A percentile compares a stretch with the other conserved stretches of the same genome.
These are phyloP conservation scores for Arabis alpina DNA, from an alignment of 345 rosid genomes.

Conservation along the genomic window DNA sequence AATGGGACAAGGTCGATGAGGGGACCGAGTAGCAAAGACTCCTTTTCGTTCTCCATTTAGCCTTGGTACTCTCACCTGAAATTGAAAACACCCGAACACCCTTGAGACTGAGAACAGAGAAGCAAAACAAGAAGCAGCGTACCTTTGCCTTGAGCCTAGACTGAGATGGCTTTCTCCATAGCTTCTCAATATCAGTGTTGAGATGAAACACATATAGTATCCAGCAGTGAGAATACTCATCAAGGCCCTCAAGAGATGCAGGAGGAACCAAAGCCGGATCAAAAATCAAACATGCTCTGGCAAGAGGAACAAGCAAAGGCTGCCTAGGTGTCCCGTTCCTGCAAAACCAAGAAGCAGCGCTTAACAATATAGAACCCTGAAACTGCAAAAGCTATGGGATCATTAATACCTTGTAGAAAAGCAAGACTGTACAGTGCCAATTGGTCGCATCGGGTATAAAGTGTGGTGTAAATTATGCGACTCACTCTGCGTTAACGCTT, in stretches of 20 bases:
- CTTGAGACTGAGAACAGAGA: constrained; percentile 28
- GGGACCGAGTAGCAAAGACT: constrained; percentile 89
- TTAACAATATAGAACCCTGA: not conserved
- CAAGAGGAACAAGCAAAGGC: constrained; percentile 85
- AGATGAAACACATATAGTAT: constrained; percentile 88
- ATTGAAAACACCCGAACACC: constrained; percentile 36
- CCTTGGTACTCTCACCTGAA: constrained; percentile 93
- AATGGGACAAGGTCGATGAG: constrained; percentile 92
- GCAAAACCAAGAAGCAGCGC: constrained; percentile 20
- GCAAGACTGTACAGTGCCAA: constrained; percentile 80
- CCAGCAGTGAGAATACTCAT: constrained; percentile 94
- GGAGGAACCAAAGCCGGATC: constrained; percentile 79
- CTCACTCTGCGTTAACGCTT: constrained; percentile 55
- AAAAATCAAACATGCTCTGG: constrained; percentile 76
- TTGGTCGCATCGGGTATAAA: constrained; percentile 76
- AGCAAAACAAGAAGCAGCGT: not conserved
- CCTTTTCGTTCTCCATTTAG: constrained; percentile 80
- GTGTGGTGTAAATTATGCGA: constrained; percentile 47
- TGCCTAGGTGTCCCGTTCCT: constrained; percentile 96
- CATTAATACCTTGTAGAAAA: constrained; percentile 60
- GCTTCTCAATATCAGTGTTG: constrained; percentile 87
- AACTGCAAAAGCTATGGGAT: constrained; percentile 10
- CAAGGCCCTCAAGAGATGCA: constrained; percentile 92
- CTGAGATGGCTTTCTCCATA: constrained; percentile 86
- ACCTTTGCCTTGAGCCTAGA: constrained; percentile 96